Percentiles rank a stretch among this genome's conserved stretches.
Evolutionary conservation across 2,329 filamentous ascomycete genomes (phyloP).

Genomic region (Alternaria angustiovoidea): DNA sequence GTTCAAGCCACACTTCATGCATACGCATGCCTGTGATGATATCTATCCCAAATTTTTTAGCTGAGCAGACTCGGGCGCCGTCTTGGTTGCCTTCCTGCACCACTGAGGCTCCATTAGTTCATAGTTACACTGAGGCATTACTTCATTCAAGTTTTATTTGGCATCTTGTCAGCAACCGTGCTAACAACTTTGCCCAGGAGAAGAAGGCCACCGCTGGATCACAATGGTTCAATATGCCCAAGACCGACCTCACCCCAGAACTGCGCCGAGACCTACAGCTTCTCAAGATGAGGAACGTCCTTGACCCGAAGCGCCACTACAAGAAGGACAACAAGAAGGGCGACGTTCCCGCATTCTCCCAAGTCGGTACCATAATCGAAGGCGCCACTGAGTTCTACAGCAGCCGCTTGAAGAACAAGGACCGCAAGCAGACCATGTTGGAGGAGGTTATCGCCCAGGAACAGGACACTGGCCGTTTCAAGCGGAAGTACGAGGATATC

Average conservation of each 20-base stretch:
- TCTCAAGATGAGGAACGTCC: constrained; percentile 84
- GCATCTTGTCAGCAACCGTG: constrained; percentile 13
- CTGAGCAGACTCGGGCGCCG: constrained; percentile 79
- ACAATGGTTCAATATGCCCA: constrained; percentile 87
- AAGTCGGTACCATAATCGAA: constrained; percentile 87
- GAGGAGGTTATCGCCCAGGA: constrained; percentile 81
- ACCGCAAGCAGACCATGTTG: constrained; percentile 85
- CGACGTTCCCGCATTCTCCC: constrained; percentile 80
- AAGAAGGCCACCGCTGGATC: constrained; percentile 75
- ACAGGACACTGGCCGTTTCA: constrained; percentile 74
- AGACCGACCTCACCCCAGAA: constrained; percentile 82
- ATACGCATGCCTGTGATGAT: constrained; percentile 71
- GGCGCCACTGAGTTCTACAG: constrained; percentile 89
- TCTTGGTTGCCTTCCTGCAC: constrained; percentile 80
- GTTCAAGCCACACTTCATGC: constrained; percentile 16
- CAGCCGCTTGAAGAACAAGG: constrained; percentile 81
- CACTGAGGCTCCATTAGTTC: constrained; percentile 70
- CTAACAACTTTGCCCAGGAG: constrained; percentile 52
- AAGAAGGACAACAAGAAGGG: constrained; percentile 82
- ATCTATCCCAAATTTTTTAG: constrained; percentile 70
- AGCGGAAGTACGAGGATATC: constrained; percentile 85
- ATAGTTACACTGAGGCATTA: constrained; percentile 77
- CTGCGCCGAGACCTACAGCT: constrained; percentile 90
- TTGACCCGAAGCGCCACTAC: constrained; percentile 90
- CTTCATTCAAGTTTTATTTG: constrained; percentile 14